Evolutionary conservation across 257 asterid species (phyloP), one percentile per base, ranked within the genome.

Genomic region (Fraxinus americana): DNA sequence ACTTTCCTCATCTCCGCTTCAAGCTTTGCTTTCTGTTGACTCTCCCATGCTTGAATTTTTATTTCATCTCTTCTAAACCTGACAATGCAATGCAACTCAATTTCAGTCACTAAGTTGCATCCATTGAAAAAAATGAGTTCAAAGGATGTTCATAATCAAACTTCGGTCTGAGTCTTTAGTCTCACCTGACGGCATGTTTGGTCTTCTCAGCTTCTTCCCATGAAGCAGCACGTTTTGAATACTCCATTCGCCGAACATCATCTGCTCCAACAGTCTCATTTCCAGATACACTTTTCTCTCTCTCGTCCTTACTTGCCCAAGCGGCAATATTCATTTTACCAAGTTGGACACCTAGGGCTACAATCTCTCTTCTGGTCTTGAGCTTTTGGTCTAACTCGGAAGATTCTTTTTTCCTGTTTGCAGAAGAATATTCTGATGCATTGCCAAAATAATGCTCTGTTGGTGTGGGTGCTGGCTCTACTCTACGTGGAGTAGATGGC

Each of bases 241-340:
- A 84, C 84, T 92, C 98, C 66, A 90, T 82, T 76, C 77, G 91
- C 70, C 88, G 92, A 75, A 84, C 85, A 79, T 92, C 97, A 1
- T 82, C 89, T 2, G 83, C 75, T 45, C 78, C 86, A n/a, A 17
- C 23, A 59, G 39, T 43, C 73, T 87, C 88, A 48, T 71, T 74
- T 63, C 84, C 85, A 0, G 89, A 76, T 48, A 59, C 35, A 52
- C 76, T 78, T 67, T 88, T 92, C 30, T 90, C 88, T 73, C 80
- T 91, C 77, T 87, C 97, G 30, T 93, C 96, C 77, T 93, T 93
- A 81, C 98, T 92, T 8, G 99, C 99, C 99, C 99, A 96, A 43
- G 97, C 99, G 63, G 99, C 99, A 52, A 96, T 96, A 61, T 90
- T 96, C 97, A 90, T 91, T 87, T 93, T 96, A 5, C 99, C 99